Conservation (phyloP, 306 rosid species). For the Luffa acutangula region DNA sequence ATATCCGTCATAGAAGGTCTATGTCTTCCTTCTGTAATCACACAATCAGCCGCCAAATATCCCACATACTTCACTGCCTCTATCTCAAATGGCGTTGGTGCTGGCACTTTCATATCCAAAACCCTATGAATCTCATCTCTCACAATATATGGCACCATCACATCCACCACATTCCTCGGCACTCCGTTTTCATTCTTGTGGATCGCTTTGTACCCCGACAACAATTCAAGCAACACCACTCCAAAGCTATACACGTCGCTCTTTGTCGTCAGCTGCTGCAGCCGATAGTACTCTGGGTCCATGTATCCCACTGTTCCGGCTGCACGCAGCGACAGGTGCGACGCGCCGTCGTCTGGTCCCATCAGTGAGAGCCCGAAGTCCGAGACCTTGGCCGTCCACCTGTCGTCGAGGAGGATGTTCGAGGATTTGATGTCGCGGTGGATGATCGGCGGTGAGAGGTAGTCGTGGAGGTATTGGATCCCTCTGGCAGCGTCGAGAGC, state of each 20-base stretch:
- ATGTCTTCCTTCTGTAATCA: conserved; percentile 39
- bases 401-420: conserved; percentile 49
- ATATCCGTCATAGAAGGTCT: conserved; percentile 60
- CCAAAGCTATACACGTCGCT: conserved; percentile 93
- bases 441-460: conserved; percentile 51
- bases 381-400: conserved; percentile 46
- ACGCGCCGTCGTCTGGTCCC: conserved; percentile 44
- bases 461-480: conserved; percentile 51
- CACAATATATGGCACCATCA: conserved; percentile 42
- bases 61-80: conserved; percentile 73
- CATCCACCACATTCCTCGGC: conserved; percentile 83
- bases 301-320: conserved; percentile 85
- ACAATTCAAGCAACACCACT: conserved; percentile 50
- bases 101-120: conserved; percentile 52
- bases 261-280: conserved; percentile 57
- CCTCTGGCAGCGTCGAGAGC: conserved; percentile 80
- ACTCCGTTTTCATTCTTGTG: conserved; percentile 54
- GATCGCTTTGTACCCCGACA: conserved; percentile 57
- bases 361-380: conserved; percentile 68
- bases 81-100: conserved; percentile 72
- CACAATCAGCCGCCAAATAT: conserved; percentile 76
- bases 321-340: conserved; percentile 41
- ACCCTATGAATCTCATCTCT: conserved; percentile 74
- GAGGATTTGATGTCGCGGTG: conserved; percentile 74
- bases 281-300: conserved; percentile 84